Evolutionary conservation across 352 stramenopile species (phyloP), one percentile per base, ranked within the genome.

Genomic region (Phytophthora foliorum): DNA sequence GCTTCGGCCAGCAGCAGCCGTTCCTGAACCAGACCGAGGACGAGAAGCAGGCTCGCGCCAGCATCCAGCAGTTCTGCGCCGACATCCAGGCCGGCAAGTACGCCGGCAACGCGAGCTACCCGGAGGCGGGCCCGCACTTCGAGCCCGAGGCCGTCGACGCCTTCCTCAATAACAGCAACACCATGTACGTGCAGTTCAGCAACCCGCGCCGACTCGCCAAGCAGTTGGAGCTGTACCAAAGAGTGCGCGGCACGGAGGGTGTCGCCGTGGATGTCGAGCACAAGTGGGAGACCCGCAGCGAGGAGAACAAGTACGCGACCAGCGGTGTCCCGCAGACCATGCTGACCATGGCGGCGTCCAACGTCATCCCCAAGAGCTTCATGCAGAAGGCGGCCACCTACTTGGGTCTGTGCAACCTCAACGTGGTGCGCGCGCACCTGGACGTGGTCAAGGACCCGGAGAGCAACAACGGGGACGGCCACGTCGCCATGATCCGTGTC

Each of bases 381-480:
- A 91, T 95, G 61, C 87, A 94, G 57, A 93, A 92, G 61, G 81
- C 88, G 5, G 86, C 86, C 34, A 93, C 82, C 4, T 97, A 97
- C 67, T 78, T 99, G 14, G 97, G 88, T 63, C 72, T 98, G 29
- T 97, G 97, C 80, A 84, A 97, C 67, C 88, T 99, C 67, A 98
- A 99, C 78, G 95, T 99, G n/a, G 79, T 97, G 24, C 90, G 96
- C 38, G 95, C 96, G 21, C 96, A 99, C 74, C 78, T 99, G 55
- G 97, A 99, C 68, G 90, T 98, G 27, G 89, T 99, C 5, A 80
- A 93, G 29, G 93, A 99, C 84, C 88, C 65, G 17, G 19, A 63
- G 36, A 72, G 87, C 42, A 75, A 82, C 41, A 48, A 48, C 41
- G 41, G 41, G 3, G 41, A 48, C 55, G 84, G 75, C 22, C 84